Conservation (phyloP, 2,329 filamentous ascomycete genomes). For the Emericellopsis atlantica region DNA sequence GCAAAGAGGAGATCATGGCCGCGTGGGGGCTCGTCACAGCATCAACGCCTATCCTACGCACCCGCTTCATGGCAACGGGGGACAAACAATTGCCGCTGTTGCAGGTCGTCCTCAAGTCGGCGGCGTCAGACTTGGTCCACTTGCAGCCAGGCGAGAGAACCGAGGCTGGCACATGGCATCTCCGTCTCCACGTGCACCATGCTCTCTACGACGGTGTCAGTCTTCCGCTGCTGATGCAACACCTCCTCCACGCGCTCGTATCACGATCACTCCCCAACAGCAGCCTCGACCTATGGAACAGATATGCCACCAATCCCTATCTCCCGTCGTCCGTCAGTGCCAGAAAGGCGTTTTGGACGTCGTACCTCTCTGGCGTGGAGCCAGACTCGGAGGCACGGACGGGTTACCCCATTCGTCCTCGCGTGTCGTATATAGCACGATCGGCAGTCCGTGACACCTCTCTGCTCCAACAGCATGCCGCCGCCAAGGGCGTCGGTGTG, state of each 20-base stretch:
- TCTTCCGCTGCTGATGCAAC: constrained; percentile 47
- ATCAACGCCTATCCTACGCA: constrained; percentile 54
- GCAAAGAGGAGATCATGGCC: constrained; percentile 32
- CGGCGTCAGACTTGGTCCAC: constrained; percentile 6
- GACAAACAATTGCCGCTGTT: constrained; percentile 38
- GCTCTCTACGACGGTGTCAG: constrained; percentile 81
- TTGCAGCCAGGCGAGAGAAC: constrained; percentile 8
- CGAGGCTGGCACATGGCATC: constrained; percentile 8
- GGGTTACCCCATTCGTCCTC: constrained; percentile 4
- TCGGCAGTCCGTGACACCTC: constrained; percentile 26
- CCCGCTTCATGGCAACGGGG: constrained; percentile 44
- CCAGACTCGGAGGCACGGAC: background rate
- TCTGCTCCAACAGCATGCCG: constrained; percentile 18
- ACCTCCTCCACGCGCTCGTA: constrained; percentile 13
- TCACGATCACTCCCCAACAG: background rate
- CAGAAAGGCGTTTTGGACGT: constrained; percentile 25
- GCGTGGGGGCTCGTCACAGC: constrained; percentile 51
- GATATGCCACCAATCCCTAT: constrained; percentile 6
- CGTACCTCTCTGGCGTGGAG: constrained; percentile 18
- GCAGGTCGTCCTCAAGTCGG: constrained; percentile 41
- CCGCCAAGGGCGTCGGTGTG: constrained; percentile 45
- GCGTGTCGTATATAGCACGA: constrained; percentile 28
- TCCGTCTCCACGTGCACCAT: constrained; percentile 62
- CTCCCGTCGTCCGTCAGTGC: constrained; percentile 2
- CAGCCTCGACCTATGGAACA: constrained; percentile 13